Evolutionary conservation across 139 green algal species (phyloP).

Genomic region (Mychonastes homosphaera): DNA sequence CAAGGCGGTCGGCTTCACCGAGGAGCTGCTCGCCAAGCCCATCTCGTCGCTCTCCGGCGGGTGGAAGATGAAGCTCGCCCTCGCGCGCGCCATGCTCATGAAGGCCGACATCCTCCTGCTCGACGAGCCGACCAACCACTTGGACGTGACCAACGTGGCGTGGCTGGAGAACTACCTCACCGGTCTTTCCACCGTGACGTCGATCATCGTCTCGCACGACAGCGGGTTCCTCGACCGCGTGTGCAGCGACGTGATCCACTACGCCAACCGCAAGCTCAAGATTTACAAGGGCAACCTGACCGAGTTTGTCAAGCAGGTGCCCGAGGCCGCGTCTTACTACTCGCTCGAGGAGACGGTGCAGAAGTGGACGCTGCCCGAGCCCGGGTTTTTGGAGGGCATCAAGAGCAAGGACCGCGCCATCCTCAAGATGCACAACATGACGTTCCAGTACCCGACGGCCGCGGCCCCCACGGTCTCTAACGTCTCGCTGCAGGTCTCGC

Average conservation of each 20-base stretch:
- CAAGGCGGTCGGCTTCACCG: constrained; percentile 22
- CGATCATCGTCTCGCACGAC: constrained; percentile 83
- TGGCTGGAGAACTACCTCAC: constrained; percentile 75
- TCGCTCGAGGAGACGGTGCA: constrained; percentile 57
- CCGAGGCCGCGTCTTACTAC: constrained; percentile 81
- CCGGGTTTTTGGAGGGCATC: constrained; percentile 85
- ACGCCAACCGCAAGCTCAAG: constrained; percentile 75
- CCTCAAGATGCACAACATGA: constrained; percentile 72
- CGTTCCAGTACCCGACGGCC: constrained; percentile 72
- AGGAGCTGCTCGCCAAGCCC: constrained; percentile 31
- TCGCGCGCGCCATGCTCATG: constrained; percentile 68
- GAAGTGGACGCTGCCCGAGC: constrained; percentile 60
- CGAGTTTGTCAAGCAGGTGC: constrained; percentile 75
- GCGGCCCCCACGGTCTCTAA: constrained; percentile 47
- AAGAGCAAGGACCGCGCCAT: constrained; percentile 93
- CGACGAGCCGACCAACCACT: constrained; percentile 83
- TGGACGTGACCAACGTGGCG: constrained; percentile 71
- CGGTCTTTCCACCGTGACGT: constrained; percentile 47
- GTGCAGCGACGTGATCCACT: constrained; percentile 83
- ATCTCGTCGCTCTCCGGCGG: constrained; percentile 70
- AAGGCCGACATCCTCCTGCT: constrained; percentile 82
- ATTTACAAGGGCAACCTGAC: constrained; percentile 73
- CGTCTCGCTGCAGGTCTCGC: constrained; percentile 59
- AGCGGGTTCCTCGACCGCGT: constrained; percentile 77
- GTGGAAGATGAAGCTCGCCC: constrained; percentile 88